Conservation (phyloP, 2,329 filamentous ascomycete species). For the Trichoderma harzianum region DNA sequence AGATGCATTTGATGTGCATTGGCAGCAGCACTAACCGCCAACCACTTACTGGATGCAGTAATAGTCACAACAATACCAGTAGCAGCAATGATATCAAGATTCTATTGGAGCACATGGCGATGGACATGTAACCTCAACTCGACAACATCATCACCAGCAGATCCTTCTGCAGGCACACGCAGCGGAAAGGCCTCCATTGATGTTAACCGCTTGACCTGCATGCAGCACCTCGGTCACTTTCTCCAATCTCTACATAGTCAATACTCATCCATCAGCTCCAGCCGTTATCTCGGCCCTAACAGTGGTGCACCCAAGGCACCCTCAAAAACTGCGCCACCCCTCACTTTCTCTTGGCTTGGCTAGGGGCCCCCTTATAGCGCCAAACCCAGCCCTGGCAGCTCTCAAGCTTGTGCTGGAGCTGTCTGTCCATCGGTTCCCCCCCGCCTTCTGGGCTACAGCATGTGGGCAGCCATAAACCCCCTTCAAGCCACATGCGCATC, state of each 20-base stretch:
- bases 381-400: neutral
- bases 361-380: slow-evolving; percentile 1
- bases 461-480: neutral
- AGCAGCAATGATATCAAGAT: neutral
- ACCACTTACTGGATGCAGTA: neutral
- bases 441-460: neutral
- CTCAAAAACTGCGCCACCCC: neutral
- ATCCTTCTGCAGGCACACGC: neutral
- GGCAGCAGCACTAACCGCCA: neutral
- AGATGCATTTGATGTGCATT: neutral
- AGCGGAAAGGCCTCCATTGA: neutral
- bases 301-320: neutral
- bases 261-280: neutral
- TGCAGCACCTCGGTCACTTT: neutral
- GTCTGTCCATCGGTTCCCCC: too few relatives aligned
- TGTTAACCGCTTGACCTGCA: neutral
- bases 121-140: neutral
- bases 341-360: neutral
- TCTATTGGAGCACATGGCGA: neutral
- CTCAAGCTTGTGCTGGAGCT: neutral
- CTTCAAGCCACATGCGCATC: slow-evolving; percentile 7
- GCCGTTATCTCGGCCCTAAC: neutral
- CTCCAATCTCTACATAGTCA: neutral
- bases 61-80: neutral
- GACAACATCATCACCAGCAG: neutral